Base-by-base conservation (phyloP, 2,329 filamentous ascomycete species). In the Stromatinia cepivora region DNA sequence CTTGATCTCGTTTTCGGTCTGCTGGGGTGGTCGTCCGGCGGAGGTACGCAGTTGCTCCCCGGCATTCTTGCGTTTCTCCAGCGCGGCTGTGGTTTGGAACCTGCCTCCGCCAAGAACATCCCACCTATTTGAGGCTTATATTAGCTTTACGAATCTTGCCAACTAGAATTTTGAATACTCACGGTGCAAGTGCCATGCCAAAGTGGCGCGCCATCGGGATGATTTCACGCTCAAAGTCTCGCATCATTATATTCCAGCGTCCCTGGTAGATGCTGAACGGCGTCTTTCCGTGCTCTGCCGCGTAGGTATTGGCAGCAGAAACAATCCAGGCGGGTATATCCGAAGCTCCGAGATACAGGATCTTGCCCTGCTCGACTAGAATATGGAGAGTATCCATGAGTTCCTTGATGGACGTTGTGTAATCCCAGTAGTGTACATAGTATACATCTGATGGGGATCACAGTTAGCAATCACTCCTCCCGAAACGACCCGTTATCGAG, bases 251-350 rank as follows among this genome's bases (percentile, higher is more conserved):
- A 52, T 81, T 86, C 87, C 88, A 92, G 20, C 79, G 80, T 8
- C 89, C 90, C 78, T 90, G 87, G 78, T 91, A 91, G 56, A 91
- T 85, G 53, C 81, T 84, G 80, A 93, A 93, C 42, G 84, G 87
- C 1, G 86, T 85, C 39, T 92, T 82, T 22, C 88, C 89, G 72
- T 92, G 85, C 71, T 86, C 84, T 45, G 88, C 85, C 8, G 91
- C 75, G 56, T 92, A 89, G 75, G 88, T 83, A 69, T 90, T 90
- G 13, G 86, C 86, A 76, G 87, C 87, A 76, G 82, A 83, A 10
- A 90, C 88, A 13, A 90, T 79, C 89, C 89, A 92, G 22, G 90
- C 89, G 0, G 90, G 90, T 0, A 86, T 87, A 73, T 92, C 88
- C 62, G 83, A 87, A 77, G 90, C 82, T 4, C 90, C 89, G 0